Evolutionary conservation across 768 basidiomycete genomes (phyloP).

Genomic region (Cubamyces sp.): DNA sequence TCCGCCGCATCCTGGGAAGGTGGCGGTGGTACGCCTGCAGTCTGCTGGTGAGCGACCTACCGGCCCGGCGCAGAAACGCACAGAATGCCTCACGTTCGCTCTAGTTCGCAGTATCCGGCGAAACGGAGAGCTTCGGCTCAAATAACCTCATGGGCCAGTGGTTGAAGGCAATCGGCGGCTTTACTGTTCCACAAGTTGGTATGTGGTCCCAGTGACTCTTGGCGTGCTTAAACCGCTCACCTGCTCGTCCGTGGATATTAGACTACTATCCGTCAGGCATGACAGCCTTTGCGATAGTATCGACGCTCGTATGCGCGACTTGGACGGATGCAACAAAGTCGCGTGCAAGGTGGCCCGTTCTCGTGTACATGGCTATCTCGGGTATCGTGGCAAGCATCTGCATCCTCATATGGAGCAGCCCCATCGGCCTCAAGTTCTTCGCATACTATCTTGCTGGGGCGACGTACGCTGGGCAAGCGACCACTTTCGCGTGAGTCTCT

Average conservation of each 20-base stretch:
- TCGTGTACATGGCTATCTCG: constrained; percentile 64
- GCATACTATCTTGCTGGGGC: constrained; percentile 73
- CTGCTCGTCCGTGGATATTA: constrained; percentile 8
- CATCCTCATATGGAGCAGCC: constrained; percentile 63
- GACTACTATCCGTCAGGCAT: constrained; percentile 66
- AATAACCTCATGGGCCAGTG: constrained; percentile 79
- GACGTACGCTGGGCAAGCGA: constrained; percentile 75
- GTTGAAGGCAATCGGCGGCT: constrained; percentile 63
- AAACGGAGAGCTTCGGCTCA: constrained; percentile 69
- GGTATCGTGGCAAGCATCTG: constrained; percentile 57
- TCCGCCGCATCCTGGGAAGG: constrained; percentile 52
- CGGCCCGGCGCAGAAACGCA: background rate
- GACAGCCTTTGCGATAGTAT: constrained; percentile 66
- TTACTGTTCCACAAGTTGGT: constrained; percentile 67
- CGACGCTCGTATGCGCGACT: constrained; percentile 62
- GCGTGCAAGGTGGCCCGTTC: constrained; percentile 61
- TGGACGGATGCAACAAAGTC: constrained; percentile 64
- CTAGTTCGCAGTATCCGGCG: constrained; percentile 68
- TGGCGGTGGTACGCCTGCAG: constrained; percentile 77
- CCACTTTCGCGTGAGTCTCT: constrained; percentile 65
- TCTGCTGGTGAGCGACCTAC: constrained; percentile 47
- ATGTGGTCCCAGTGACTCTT: constrained; percentile 12
- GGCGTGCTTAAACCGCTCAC: background rate
- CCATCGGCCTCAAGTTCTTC: constrained; percentile 70
- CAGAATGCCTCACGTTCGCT: background rate